Evolutionary conservation across 768 basidiomycete genomes (phyloP), one percentile per base, ranked within the genome.

Genomic region (Mycena galericulata): DNA sequence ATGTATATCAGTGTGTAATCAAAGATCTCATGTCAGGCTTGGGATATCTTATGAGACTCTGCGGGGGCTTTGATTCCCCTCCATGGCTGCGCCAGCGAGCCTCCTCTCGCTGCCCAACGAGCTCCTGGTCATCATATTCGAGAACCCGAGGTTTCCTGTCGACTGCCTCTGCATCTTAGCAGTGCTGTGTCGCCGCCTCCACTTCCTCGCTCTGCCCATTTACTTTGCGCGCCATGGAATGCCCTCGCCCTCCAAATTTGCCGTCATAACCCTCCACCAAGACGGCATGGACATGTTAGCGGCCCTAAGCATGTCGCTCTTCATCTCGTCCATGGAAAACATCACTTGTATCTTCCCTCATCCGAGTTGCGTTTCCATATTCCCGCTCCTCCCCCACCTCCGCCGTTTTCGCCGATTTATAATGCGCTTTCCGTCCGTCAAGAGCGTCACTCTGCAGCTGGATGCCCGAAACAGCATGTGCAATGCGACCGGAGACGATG

Each of bases 41-140:
- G n/a, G n/a, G n/a, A n/a, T n/a, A n/a, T n/a, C n/a, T n/a, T n/a
- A n/a, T n/a, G n/a, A n/a, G n/a, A n/a, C n/a, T n/a, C n/a, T n/a
- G n/a, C n/a, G n/a, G n/a, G n/a, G n/a, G n/a, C n/a, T n/a, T n/a
- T n/a, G n/a, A n/a, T n/a, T n/a, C n/a, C n/a, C n/a, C n/a, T n/a
- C 56, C 9, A 60, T 60, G 65, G n/a, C 40, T 18, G 41, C 20
- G 9, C 26, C 55, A 4, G 27, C 18, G n/a, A 51, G 50, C 46
- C 62, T 71, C 34, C 66, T 71, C 34, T 67, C 70, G 0, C 66
- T 71, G 17, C 70, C 70, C 1, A 68, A 71, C 47, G 70, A 71
- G 53, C 58, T 71, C 9, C 70, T 71, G 43, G 36, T 67, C n/a
- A 17, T 53, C 14, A 57, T 71, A 2, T 68, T 71, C 70, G 62